phyloP scores from a whole-genome alignment of 257 asterid species.

The Ocimum tenuiflorum region DNA sequence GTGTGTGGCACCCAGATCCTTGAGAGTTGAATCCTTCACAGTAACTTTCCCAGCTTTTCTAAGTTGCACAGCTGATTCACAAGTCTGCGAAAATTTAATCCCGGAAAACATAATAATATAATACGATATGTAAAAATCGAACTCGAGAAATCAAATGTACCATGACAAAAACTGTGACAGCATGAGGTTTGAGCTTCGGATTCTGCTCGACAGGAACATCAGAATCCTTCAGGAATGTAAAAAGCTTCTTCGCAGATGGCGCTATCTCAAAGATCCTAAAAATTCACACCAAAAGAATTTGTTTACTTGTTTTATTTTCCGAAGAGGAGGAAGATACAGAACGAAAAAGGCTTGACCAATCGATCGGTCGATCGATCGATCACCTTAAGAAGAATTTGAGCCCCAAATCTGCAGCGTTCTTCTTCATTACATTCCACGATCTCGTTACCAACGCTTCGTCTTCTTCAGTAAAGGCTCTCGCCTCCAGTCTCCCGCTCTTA shows the following conservation, averaged over 20 bases:
- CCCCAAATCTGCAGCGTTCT: conserved; percentile 52
- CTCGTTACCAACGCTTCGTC: conserved; percentile 61
- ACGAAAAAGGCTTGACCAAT: neutral
- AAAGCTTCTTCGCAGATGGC: conserved; percentile 57
- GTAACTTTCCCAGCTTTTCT: conserved; percentile 54
- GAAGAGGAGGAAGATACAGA: neutral
- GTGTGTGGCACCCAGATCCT: conserved; percentile 49
- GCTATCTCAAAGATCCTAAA: conserved; percentile 71
- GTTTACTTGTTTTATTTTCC: neutral
- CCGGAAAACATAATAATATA: neutral
- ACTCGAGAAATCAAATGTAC: conserved; percentile 17
- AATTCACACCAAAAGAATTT: neutral
- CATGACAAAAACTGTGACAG: conserved; percentile 56
- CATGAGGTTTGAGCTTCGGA: conserved; percentile 62
- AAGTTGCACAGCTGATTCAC: conserved; percentile 70
- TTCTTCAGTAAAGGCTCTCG: conserved; percentile 48
- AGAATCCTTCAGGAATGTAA: conserved; percentile 53
- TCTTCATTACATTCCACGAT: conserved; percentile 65
- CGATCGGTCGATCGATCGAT: neutral
- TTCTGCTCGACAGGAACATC: conserved; percentile 48
- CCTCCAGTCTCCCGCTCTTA: conserved; percentile 20
- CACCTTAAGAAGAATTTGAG: conserved; percentile 53
- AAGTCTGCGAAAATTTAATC: conserved; percentile 34
- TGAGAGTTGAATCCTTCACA: conserved; percentile 47
- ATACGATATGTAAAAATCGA: neutral